Evolutionary conservation across 257 asterid genomes (phyloP).

Genomic region (Apocynum venetum): DNA sequence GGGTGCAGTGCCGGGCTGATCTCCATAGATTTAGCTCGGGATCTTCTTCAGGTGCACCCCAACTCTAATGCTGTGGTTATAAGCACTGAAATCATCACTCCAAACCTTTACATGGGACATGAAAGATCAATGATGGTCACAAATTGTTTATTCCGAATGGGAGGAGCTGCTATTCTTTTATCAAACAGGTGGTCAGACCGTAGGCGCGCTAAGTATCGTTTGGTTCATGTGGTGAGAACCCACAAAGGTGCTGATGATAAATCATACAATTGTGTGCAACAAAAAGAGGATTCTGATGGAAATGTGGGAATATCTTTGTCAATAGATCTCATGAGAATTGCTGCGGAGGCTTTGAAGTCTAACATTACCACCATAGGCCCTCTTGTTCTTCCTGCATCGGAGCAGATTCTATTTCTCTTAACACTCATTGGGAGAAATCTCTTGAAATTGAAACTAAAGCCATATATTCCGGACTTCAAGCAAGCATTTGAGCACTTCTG

Average conservation of each 20-base stretch:
- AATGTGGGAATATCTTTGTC: constrained; percentile 51
- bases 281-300: constrained; percentile 49
- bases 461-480: constrained; percentile 59
- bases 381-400: constrained; percentile 49
- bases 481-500: constrained; percentile 59
- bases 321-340: constrained; percentile 51
- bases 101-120: constrained; percentile 24
- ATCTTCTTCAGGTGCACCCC: constrained; percentile 43
- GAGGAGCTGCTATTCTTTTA: constrained; percentile 6
- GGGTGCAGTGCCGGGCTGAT: constrained; percentile 61
- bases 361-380: constrained; percentile 61
- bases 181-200: background rate
- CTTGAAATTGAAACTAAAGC: constrained; percentile 45
- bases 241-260: constrained; percentile 3
- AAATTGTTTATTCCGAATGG: background rate
- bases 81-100: constrained; percentile 53
- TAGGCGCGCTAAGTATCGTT: background rate
- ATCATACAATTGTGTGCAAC: background rate
- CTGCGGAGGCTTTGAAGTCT: constrained; percentile 50
- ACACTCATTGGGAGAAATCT: constrained; percentile 49
- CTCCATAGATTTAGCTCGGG: constrained; percentile 49
- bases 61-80: constrained; percentile 42
- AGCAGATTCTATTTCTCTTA: constrained; percentile 50
- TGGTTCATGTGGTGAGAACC: background rate
- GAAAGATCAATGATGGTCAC: constrained; percentile 1